These are phyloP conservation scores for Quercus wislizeni DNA, from an alignment of 306 rosid species.

Conservation along the genomic window DNA sequence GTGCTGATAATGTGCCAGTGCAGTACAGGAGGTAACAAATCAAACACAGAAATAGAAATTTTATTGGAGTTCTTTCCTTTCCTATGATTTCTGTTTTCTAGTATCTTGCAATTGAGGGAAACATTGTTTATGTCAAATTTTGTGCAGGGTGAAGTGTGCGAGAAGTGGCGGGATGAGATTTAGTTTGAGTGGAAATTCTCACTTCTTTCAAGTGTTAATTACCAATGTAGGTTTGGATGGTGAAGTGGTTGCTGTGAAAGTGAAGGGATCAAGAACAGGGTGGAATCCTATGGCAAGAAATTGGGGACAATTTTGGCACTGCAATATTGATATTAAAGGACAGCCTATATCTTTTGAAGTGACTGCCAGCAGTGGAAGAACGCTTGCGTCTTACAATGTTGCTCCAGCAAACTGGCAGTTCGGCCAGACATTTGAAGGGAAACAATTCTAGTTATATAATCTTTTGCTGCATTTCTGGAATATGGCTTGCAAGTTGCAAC, in stretches of 20 bases:
- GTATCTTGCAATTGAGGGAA: constrained; percentile 9
- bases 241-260: constrained; percentile 83
- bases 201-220: constrained; percentile 73
- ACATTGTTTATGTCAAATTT: constrained; percentile 4
- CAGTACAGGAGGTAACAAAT: constrained; percentile 81
- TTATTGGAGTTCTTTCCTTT: background rate
- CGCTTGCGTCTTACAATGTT: constrained; percentile 76
- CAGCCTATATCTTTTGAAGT: constrained; percentile 97
- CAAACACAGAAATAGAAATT: background rate
- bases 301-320: constrained; percentile 93
- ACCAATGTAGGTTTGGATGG: constrained; percentile 88
- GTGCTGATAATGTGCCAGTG: constrained; percentile 86
- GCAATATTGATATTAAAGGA: constrained; percentile 67
- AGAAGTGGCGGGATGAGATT: constrained; percentile 80
- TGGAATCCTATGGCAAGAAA: constrained; percentile 95
- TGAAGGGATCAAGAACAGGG: constrained; percentile 93
- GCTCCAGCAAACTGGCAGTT: constrained; percentile 79
- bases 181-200: constrained; percentile 67
- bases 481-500: constrained; percentile 8
- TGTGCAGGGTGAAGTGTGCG: constrained; percentile 79
- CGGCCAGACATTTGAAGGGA: constrained; percentile 90
- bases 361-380: constrained; percentile 60
- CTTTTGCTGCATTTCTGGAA: constrained; percentile 22
- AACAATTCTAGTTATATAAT: constrained; percentile 54
- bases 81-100: background rate